Percentiles rank a stretch among this genome's conserved stretches.
phyloP scores from a whole-genome alignment of 345 rosid genomes.

The Salix brachista region DNA sequence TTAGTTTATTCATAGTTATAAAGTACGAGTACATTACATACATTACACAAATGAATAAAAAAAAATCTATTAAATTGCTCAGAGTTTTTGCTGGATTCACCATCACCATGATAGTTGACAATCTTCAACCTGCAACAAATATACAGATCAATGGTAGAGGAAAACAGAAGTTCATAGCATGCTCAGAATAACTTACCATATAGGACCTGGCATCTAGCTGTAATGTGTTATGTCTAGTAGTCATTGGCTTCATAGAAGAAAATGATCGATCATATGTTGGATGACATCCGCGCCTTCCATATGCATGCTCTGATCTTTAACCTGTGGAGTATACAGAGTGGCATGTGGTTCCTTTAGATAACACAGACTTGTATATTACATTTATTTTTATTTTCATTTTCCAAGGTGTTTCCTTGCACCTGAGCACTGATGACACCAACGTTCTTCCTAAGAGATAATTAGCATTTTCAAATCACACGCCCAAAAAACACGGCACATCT shows the following conservation, averaged over 20 bases:
- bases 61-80: constrained; percentile 10
- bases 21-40: background rate
- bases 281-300: constrained; percentile 90
- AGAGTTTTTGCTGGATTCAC: background rate
- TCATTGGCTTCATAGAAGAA: constrained; percentile 36
- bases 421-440: background rate
- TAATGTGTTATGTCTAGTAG: background rate
- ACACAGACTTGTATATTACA: background rate
- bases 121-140: constrained; percentile 12
- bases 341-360: background rate
- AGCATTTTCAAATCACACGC: background rate
- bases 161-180: background rate
- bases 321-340: constrained; percentile 38
- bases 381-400: background rate
- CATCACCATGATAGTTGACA: background rate
- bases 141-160: background rate
- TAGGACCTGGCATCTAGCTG: background rate
- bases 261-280: constrained; percentile 79
- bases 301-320: constrained; percentile 62
- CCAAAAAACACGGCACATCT: background rate
- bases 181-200: constrained; percentile 3
- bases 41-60: constrained; percentile 12
- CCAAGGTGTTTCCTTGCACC: background rate
- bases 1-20: background rate
- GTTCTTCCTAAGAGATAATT: background rate